These are phyloP conservation scores for Whalleya microplaca DNA, from an alignment of 2,329 filamentous ascomycete genomes.

Conservation along the genomic window DNA sequence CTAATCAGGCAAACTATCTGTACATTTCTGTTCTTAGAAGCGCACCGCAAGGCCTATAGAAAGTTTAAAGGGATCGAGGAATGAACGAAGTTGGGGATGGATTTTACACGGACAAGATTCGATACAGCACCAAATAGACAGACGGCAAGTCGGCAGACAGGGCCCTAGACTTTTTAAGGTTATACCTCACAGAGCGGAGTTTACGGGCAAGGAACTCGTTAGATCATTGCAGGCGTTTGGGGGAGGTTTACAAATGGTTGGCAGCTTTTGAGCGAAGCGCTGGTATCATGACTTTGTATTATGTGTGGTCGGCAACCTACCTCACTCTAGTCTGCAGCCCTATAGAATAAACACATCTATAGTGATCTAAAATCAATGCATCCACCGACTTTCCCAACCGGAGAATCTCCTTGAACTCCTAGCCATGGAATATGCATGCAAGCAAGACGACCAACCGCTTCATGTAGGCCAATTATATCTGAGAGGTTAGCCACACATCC, in stretches of 20 bases:
- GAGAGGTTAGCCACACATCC: neutral
- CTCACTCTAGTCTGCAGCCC: neutral
- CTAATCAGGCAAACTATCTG: conserved; percentile 73
- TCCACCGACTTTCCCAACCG: neutral
- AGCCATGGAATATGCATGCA: neutral
- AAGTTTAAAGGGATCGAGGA: conserved; percentile 51
- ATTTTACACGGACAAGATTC: neutral
- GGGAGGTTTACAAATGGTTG: conserved; percentile 5
- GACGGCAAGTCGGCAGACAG: conserved; percentile 2
- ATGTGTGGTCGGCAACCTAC: neutral
- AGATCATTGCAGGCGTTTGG: conserved; percentile 19
- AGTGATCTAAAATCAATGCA: conserved; percentile 3
- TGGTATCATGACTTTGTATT: conserved; percentile 10
- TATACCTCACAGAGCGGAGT: conserved; percentile 22
- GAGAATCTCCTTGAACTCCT: neutral
- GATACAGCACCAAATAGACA: neutral
- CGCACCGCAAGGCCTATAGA: conserved; percentile 80
- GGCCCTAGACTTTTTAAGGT: conserved; percentile 14
- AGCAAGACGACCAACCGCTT: conserved; percentile 4
- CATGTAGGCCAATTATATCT: neutral
- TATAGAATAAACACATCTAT: neutral
- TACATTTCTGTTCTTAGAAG: conserved; percentile 84
- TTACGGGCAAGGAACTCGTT: conserved; percentile 12
- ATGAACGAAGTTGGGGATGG: conserved; percentile 4
- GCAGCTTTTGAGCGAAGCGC: neutral